phyloP scores from a whole-genome alignment of 2,329 filamentous ascomycete genomes.

The Aspergillus sp. region DNA sequence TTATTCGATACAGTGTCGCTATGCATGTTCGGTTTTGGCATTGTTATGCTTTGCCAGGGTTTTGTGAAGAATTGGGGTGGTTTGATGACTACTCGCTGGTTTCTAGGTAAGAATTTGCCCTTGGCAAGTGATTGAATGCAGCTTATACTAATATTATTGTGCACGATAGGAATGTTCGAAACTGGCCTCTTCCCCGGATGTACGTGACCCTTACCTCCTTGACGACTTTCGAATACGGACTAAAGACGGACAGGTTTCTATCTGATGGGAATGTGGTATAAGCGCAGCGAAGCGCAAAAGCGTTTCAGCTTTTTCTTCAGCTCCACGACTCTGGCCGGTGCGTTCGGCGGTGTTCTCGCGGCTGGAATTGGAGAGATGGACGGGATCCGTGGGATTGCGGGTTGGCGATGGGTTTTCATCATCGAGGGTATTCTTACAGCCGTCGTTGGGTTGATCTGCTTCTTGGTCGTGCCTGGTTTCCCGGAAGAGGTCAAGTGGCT shows the following conservation, averaged over 20 bases:
- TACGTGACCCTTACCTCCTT: slow-evolving; percentile 27
- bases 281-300: slow-evolving; percentile 77
- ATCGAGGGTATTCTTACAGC: slow-evolving; percentile 58
- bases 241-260: slow-evolving; percentile 40
- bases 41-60: slow-evolving; percentile 69
- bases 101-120: slow-evolving; percentile 50
- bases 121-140: not conserved
- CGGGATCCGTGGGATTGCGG: slow-evolving; percentile 50
- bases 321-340: slow-evolving; percentile 56
- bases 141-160: not conserved
- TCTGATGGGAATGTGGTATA: slow-evolving; percentile 76
- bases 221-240: not conserved
- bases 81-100: slow-evolving; percentile 73
- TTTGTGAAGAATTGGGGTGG: slow-evolving; percentile 71
- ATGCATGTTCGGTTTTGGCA: slow-evolving; percentile 80
- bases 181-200: slow-evolving; percentile 66
- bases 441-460: slow-evolving; percentile 51
- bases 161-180: slow-evolving; percentile 53
- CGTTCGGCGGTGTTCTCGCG: slow-evolving; percentile 57
- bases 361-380: slow-evolving; percentile 55
- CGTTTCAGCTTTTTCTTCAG: slow-evolving; percentile 92
- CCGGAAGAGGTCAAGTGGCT: slow-evolving; percentile 70
- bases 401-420: slow-evolving; percentile 52
- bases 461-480: slow-evolving; percentile 66
- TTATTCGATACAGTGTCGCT: slow-evolving; percentile 46